These are phyloP conservation scores for Cavenderia fasciculata DNA, from an alignment of 78 protist genomes.

Conservation along the genomic window DNA sequence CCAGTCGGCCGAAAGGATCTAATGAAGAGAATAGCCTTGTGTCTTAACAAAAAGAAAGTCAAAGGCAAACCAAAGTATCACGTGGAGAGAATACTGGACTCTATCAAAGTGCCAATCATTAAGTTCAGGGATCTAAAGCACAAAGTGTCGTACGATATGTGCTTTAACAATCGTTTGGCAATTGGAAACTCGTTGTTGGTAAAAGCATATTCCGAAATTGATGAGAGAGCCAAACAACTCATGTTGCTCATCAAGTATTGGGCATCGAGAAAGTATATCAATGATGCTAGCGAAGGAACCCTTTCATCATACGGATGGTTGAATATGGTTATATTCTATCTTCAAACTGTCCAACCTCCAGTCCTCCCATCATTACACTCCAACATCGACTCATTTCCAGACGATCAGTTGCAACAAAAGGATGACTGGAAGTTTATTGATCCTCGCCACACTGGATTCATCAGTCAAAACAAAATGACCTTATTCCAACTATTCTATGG, in stretches of 20 bases:
- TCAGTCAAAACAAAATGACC: background rate
- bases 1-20: background rate
- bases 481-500: constrained; percentile 4
- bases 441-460: background rate
- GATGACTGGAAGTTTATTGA: background rate
- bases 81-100: background rate
- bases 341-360: constrained; percentile 48
- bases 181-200: constrained; percentile 28
- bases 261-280: constrained; percentile 16
- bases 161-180: background rate
- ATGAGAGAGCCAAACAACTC: constrained; percentile 7
- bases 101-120: constrained; percentile 28
- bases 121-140: background rate
- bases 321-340: constrained; percentile 38
- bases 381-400: background rate
- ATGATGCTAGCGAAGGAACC: constrained; percentile 7
- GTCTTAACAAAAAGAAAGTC: no score
- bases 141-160: constrained; percentile 30
- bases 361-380: constrained; percentile 33
- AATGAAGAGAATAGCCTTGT: background rate
- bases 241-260: constrained; percentile 38
- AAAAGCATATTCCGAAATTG: background rate
- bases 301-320: constrained; percentile 26
- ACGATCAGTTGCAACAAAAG: no score
- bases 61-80: no score